Conservation (phyloP, 2,329 filamentous ascomycete genomes). For the Beauveria scarabaeidicola region DNA sequence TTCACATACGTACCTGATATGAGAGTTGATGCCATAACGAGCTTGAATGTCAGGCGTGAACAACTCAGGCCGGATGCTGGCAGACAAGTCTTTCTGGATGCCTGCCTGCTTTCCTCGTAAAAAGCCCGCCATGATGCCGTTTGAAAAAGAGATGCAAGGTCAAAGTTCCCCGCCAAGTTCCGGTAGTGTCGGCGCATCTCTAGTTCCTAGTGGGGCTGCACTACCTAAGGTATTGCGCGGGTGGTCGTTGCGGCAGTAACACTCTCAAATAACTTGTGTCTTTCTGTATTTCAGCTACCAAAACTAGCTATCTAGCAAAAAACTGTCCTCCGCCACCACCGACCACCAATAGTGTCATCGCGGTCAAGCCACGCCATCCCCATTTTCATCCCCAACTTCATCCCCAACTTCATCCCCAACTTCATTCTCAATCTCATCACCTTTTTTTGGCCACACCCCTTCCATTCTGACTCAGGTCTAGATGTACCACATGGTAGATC, state of each 20-base stretch:
- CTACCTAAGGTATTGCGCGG: not conserved
- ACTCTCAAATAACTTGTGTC: not conserved
- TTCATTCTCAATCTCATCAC: not conserved
- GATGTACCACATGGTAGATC: slow-evolving; percentile 37
- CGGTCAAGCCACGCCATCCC: not conserved
- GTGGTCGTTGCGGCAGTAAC: not conserved
- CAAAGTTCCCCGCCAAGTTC: slow-evolving; percentile 5
- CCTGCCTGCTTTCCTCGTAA: slow-evolving; percentile 88
- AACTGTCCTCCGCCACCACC: slow-evolving; percentile 11
- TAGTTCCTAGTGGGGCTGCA: slow-evolving; percentile 2
- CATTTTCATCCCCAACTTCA: not conserved
- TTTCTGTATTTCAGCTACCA: not conserved
- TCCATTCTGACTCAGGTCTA: slow-evolving; percentile 14
- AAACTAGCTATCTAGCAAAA: not conserved
- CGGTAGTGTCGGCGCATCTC: not conserved
- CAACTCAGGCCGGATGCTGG: slow-evolving; percentile 65
- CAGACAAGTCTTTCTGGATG: slow-evolving; percentile 83
- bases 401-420: not conserved
- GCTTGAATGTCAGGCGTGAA: slow-evolving; percentile 79
- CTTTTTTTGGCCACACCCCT: slow-evolving; percentile 2
- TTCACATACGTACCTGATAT: slow-evolving; percentile 45
- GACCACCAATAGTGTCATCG: slow-evolving; percentile 3
- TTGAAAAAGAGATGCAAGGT: slow-evolving; percentile 5
- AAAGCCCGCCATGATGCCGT: slow-evolving; percentile 65
- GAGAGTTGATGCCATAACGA: slow-evolving; percentile 74